Conservation (phyloP, 192 early-diverging fungal genomes). For the Radiomyces spectabilis region DNA sequence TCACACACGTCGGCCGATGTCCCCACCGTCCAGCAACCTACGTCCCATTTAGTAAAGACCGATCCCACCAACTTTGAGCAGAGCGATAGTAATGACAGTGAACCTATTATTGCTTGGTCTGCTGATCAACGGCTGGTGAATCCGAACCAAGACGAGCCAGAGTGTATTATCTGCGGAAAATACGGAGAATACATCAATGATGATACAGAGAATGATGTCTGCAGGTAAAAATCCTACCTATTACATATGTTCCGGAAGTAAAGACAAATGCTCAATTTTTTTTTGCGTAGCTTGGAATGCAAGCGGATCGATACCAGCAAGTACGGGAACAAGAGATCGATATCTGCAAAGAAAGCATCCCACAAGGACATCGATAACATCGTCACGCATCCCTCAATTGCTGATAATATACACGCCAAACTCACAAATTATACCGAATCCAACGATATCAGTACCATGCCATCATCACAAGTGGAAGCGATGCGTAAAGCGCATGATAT, state of each 20-base stretch:
- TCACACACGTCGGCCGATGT: no score
- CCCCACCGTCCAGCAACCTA: no score
- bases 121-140: slow-evolving; percentile 20
- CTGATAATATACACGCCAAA: slow-evolving; percentile 19
- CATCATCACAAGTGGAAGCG: background rate
- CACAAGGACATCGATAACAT: background rate
- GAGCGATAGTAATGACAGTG: no score
- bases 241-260: background rate
- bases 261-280: background rate
- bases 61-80: no score
- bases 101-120: slow-evolving; percentile 4
- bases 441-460: background rate
- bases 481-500: slow-evolving; percentile 33
- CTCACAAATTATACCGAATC: slow-evolving; percentile 34
- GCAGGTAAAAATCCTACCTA: slow-evolving; percentile 19
- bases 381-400: background rate
- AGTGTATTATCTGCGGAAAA: slow-evolving; percentile 33
- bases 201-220: slow-evolving; percentile 31
- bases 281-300: slow-evolving; percentile 28
- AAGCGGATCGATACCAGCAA: slow-evolving; percentile 26
- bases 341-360: background rate
- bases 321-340: background rate
- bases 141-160: slow-evolving; percentile 19
- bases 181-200: slow-evolving; percentile 40
- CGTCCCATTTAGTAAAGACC: no score